phyloP scores from a whole-genome alignment of 169 alveolate species.

The Plasmodium inui region DNA sequence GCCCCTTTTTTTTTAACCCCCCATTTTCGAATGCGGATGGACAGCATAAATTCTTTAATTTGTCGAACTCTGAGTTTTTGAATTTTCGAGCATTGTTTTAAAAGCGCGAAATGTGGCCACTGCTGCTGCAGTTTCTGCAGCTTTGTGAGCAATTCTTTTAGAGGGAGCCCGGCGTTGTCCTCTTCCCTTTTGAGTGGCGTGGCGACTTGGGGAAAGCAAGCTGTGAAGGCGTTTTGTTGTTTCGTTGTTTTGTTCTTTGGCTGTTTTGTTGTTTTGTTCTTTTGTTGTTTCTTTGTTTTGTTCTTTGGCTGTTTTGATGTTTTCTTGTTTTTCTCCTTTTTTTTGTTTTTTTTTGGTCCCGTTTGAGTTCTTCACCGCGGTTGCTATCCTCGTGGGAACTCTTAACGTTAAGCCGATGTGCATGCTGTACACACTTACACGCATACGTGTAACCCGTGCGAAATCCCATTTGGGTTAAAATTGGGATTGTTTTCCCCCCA shows the following conservation, averaged over 20 bases:
- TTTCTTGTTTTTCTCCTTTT: background rate
- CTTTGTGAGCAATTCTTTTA: conserved; percentile 14
- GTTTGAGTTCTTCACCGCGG: background rate
- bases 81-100: background rate
- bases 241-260: background rate
- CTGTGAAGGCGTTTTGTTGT: background rate
- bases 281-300: background rate
- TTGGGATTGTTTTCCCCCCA: background rate
- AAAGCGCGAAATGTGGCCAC: background rate
- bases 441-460: background rate
- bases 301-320: background rate
- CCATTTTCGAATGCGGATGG: background rate
- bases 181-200: background rate
- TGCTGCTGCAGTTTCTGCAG: background rate
- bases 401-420: background rate
- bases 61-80: background rate
- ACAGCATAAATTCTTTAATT: background rate
- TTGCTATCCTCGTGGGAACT: background rate
- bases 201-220: background rate
- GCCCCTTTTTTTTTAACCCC: background rate
- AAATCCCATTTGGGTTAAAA: background rate
- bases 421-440: conserved; percentile 4
- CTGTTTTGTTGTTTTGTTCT: background rate
- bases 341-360: background rate
- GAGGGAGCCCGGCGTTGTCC: background rate